Percentiles rank a stretch among this genome's conserved stretches.
These are phyloP conservation scores for Crithidia expoeki DNA, from an alignment of 208 protist genomes.

Conservation along the genomic window DNA sequence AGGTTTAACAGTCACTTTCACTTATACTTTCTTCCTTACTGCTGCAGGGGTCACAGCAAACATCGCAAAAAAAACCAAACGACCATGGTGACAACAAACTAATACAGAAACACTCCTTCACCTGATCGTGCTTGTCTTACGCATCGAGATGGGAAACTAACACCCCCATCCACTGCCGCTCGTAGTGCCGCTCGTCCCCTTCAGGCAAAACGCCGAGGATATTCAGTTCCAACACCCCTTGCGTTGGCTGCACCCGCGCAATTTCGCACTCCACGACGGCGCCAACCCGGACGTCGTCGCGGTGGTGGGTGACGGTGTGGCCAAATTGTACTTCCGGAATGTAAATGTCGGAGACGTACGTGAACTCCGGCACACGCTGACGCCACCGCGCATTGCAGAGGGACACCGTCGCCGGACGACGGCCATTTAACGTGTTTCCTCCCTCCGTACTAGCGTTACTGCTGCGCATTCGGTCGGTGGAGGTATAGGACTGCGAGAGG, in stretches of 20 bases:
- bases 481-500: not conserved
- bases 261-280: conserved; percentile 77
- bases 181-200: conserved; percentile 70
- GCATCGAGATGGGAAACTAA: conserved; percentile 71
- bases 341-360: conserved; percentile 84
- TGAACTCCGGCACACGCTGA: conserved; percentile 19
- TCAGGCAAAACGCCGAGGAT: conserved; percentile 51
- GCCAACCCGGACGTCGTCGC: conserved; percentile 67
- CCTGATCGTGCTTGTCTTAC: conserved; percentile 18
- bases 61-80: no score
- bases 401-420: conserved; percentile 14
- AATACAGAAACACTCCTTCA: not conserved
- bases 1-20: no score
- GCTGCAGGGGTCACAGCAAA: no score
- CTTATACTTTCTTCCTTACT: no score
- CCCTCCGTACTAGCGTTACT: not conserved
- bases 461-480: not conserved
- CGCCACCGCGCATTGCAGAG: conserved; percentile 12
- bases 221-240: conserved; percentile 66
- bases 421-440: no score
- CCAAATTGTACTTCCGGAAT: conserved; percentile 81
- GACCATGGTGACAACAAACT: no score
- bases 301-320: conserved; percentile 69
- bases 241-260: conserved; percentile 57
- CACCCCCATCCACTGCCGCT: conserved; percentile 61